These are phyloP conservation scores for Emmonsiellopsis sp. DNA, from an alignment of 2,329 filamentous ascomycete genomes.

Conservation along the genomic window DNA sequence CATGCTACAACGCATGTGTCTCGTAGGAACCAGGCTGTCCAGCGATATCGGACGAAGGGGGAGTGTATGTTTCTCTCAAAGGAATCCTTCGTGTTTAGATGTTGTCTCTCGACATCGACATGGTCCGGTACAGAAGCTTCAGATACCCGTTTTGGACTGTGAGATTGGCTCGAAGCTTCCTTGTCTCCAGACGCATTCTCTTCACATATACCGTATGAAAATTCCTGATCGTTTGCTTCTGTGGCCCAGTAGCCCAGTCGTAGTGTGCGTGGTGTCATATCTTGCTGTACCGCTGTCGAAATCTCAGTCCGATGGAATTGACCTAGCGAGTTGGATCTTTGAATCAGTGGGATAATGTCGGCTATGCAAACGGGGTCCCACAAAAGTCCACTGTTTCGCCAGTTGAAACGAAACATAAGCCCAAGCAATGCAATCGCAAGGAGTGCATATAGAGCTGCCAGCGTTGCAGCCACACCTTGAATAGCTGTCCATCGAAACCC, in stretches of 20 bases:
- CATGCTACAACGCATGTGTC: conserved; percentile 58
- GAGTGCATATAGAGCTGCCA: conserved; percentile 64
- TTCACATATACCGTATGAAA: conserved; percentile 76
- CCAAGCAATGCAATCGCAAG: conserved; percentile 50
- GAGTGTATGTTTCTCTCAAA: conserved; percentile 45
- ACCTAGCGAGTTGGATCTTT: conserved; percentile 66
- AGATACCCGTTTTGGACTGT: conserved; percentile 20
- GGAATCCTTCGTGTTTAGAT: conserved; percentile 31
- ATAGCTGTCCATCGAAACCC: conserved; percentile 74
- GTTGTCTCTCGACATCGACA: conserved; percentile 31
- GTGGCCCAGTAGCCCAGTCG: conserved; percentile 76
- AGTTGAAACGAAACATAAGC: conserved; percentile 56
- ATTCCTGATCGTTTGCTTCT: conserved; percentile 49
- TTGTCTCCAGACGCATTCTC: conserved; percentile 44
- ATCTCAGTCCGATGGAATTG: conserved; percentile 65
- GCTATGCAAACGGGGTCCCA: conserved; percentile 81
- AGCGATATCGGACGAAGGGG: conserved; percentile 50
- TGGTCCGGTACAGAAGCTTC: conserved; percentile 21
- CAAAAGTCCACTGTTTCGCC: conserved; percentile 61
- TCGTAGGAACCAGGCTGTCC: conserved; percentile 69
- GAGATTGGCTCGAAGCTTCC: conserved; percentile 26
- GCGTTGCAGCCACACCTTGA: conserved; percentile 67
- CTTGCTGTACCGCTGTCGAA: conserved; percentile 37
- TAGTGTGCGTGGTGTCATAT: conserved; percentile 50
- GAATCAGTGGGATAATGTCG: conserved; percentile 68